These are phyloP conservation scores for Vaccinium darrowii DNA, from an alignment of 148 eudicot genomes.

Conservation along the genomic window DNA sequence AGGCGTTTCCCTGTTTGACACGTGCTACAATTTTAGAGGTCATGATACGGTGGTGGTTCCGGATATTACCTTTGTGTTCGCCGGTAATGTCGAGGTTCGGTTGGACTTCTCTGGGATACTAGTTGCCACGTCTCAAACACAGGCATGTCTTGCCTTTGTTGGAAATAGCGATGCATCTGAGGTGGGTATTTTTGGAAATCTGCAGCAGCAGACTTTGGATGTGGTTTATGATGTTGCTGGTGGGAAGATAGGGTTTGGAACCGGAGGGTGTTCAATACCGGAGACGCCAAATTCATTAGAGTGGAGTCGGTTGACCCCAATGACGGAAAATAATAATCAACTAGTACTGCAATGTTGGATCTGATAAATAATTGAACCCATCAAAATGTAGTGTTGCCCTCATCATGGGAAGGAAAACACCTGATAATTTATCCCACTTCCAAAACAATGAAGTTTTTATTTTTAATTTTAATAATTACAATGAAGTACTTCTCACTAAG, in stretches of 20 bases:
- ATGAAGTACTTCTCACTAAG: too few relatives aligned
- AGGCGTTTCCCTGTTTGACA: constrained; percentile 55
- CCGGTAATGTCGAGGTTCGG: constrained; percentile 36
- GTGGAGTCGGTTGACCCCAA: too few relatives aligned
- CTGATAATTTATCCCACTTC: too few relatives aligned
- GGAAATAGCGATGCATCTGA: not conserved
- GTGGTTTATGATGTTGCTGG: not conserved
- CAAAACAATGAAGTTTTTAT: too few relatives aligned
- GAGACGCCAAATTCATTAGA: too few relatives aligned
- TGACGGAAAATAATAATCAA: too few relatives aligned
- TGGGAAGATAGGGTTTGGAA: not conserved
- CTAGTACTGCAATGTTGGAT: too few relatives aligned
- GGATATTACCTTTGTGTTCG: constrained; percentile 39
- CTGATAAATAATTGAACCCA: too few relatives aligned
- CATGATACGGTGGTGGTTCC: constrained; percentile 43
- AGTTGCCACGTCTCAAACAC: too few relatives aligned
- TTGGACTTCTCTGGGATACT: not conserved
- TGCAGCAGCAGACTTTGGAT: not conserved
- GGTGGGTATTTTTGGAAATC: not conserved
- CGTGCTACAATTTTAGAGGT: constrained; percentile 54
- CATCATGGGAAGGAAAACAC: too few relatives aligned
- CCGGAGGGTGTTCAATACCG: not conserved
- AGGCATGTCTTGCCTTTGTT: not conserved
- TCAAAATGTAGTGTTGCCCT: too few relatives aligned
- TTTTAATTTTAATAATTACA: too few relatives aligned